Percentiles rank a stretch among this genome's conserved stretches.
Evolutionary conservation across 352 stramenopile species (phyloP).

Genomic region (Phytophthora pisi): DNA sequence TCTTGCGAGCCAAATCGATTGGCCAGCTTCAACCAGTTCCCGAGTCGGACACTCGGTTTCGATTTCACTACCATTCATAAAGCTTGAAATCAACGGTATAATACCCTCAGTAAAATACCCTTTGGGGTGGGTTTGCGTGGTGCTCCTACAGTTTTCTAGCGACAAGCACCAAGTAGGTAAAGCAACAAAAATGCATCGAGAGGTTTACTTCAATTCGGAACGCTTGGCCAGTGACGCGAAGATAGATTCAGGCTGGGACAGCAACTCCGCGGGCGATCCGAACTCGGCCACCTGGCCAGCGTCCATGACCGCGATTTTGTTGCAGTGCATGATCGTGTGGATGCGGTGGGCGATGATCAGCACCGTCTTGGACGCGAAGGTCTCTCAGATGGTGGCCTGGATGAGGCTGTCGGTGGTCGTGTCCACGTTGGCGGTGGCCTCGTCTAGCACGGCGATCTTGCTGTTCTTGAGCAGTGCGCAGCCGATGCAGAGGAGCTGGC

Average conservation of each 20-base stretch:
- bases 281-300: slow-evolving; percentile 86
- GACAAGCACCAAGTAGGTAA: no score
- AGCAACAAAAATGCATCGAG: no score
- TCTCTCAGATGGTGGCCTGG: slow-evolving; percentile 79
- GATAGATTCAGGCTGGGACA: slow-evolving; percentile 29
- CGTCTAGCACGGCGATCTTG: slow-evolving; percentile 57
- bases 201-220: no score
- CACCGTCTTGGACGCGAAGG: slow-evolving; percentile 91
- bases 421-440: slow-evolving; percentile 49
- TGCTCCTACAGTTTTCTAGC: no score
- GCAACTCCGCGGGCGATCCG: slow-evolving; percentile 78
- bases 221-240: not conserved
- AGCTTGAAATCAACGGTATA: no score
- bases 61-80: no score
- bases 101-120: no score
- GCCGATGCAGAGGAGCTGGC: slow-evolving; percentile 95
- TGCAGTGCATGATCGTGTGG: slow-evolving; percentile 29
- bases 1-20: not conserved
- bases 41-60: no score
- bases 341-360: slow-evolving; percentile 33
- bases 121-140: no score
- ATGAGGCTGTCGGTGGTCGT: slow-evolving; percentile 36
- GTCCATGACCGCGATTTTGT: slow-evolving; percentile 33
- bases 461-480: slow-evolving; percentile 91
- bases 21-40: not conserved